Evolutionary conservation across 495 filamentous ascomycete species (phyloP).

Genomic region (Delitschia confertaspora): DNA sequence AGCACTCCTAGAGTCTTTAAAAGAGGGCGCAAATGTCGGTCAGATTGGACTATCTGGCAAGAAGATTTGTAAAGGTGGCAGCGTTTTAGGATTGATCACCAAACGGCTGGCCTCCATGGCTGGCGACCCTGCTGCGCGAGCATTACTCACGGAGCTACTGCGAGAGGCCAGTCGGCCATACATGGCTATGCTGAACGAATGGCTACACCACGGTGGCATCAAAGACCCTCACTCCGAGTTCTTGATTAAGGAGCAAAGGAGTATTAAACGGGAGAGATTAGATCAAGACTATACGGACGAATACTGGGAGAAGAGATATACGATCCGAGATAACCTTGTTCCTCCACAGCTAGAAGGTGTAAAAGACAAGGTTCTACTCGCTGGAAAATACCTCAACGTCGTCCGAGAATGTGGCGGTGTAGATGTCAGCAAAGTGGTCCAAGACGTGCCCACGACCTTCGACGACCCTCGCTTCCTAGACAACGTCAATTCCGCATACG

Average conservation of each 20-base stretch:
- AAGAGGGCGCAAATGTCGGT: slow-evolving; percentile 66
- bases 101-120: slow-evolving; percentile 79
- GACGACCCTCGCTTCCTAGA: slow-evolving; percentile 75
- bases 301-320: slow-evolving; percentile 98
- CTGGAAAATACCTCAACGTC: slow-evolving; percentile 96
- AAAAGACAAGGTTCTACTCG: slow-evolving; percentile 86
- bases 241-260: slow-evolving; percentile 89
- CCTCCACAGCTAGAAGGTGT: slow-evolving; percentile 88
- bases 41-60: slow-evolving; percentile 73
- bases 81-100: slow-evolving; percentile 75
- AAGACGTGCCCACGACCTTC: slow-evolving; percentile 82
- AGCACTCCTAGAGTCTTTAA: slow-evolving; percentile 73
- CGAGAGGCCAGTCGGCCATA: slow-evolving; percentile 88
- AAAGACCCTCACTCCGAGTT: slow-evolving; percentile 92
- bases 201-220: slow-evolving; percentile 93
- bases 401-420: slow-evolving; percentile 95
- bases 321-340: slow-evolving; percentile 79
- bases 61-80: slow-evolving; percentile 90
- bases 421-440: slow-evolving; percentile 80
- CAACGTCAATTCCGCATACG: slow-evolving; percentile 90
- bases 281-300: slow-evolving; percentile 97
- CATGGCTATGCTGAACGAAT: slow-evolving; percentile 97
- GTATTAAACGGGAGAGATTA: slow-evolving; percentile 79
- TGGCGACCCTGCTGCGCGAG: slow-evolving; percentile 79
- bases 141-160: slow-evolving; percentile 68